Evolutionary conservation across 352 stramenopile genomes (phyloP).

Genomic region (Globisporangium radiosum): DNA sequence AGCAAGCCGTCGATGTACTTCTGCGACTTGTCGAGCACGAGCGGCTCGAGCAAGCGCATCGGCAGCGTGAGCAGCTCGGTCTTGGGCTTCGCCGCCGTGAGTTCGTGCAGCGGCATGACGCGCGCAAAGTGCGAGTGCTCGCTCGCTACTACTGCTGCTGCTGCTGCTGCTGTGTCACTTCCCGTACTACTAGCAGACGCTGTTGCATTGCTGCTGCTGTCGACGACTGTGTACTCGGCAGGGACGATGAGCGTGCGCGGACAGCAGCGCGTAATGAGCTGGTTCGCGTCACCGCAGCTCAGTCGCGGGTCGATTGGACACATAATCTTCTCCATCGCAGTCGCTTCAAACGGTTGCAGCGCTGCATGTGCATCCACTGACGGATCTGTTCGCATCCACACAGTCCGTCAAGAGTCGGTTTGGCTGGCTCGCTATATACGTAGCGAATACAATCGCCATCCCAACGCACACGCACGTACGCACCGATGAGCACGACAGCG

Average conservation of each 20-base stretch:
- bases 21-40: conserved; percentile 59
- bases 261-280: conserved; percentile 74
- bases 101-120: conserved; percentile 68
- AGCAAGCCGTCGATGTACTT: conserved; percentile 85
- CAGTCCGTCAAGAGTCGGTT: conserved; percentile 1
- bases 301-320: conserved; percentile 74
- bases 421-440: no score
- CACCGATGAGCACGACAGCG: conserved; percentile 64
- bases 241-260: conserved; percentile 67
- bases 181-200: not conserved
- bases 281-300: conserved; percentile 81
- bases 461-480: not conserved
- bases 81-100: conserved; percentile 63
- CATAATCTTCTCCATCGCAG: conserved; percentile 70
- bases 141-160: conserved; percentile 7
- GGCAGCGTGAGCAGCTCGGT: conserved; percentile 60
- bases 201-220: not conserved
- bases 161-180: not conserved
- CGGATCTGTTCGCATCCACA: conserved; percentile 31
- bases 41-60: conserved; percentile 65
- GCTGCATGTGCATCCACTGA: conserved; percentile 40
- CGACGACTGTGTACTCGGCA: conserved; percentile 41
- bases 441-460: no score
- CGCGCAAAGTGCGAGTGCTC: conserved; percentile 58
- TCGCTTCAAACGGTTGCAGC: conserved; percentile 46